Evolutionary conservation across 2,329 filamentous ascomycete species (phyloP).

Genomic region (Trichoderma arundinaceum): DNA sequence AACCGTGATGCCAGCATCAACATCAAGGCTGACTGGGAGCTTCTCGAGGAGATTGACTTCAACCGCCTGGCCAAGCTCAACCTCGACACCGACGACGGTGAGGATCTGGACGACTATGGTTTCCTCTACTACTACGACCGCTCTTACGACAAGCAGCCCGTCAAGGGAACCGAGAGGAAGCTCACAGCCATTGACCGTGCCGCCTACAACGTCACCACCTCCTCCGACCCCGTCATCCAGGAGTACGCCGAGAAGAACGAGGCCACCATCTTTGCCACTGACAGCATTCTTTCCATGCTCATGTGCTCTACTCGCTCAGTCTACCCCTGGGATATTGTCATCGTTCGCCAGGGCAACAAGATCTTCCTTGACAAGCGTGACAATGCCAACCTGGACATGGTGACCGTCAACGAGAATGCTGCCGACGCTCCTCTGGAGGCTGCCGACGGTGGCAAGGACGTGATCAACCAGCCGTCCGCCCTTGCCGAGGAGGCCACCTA

Average conservation of each 20-base stretch:
- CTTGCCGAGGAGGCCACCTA: conserved; percentile 97
- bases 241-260: conserved; percentile 95
- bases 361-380: conserved; percentile 99
- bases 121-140: conserved; percentile 99
- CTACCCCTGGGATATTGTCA: conserved; percentile 98
- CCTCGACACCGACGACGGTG: conserved; percentile 90
- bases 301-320: conserved; percentile 98
- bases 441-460: conserved; percentile 89
- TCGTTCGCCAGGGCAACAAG: conserved; percentile 91
- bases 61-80: conserved; percentile 94
- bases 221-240: conserved; percentile 94
- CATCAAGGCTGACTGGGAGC: conserved; percentile 92
- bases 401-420: conserved; percentile 98
- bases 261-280: conserved; percentile 94
- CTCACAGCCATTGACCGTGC: conserved; percentile 89
- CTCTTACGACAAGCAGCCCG: conserved; percentile 88
- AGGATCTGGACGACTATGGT: conserved; percentile 93
- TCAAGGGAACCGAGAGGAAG: conserved; percentile 87
- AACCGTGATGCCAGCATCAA: conserved; percentile 96
- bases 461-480: conserved; percentile 90
- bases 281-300: conserved; percentile 97
- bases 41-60: conserved; percentile 99
- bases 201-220: conserved; percentile 97
- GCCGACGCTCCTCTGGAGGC: conserved; percentile 91
- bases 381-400: conserved; percentile 91